Evolutionary conservation across 179 eudicot genomes (phyloP), one percentile per base, ranked within the genome.

Genomic region (Beta macrorhiza): DNA sequence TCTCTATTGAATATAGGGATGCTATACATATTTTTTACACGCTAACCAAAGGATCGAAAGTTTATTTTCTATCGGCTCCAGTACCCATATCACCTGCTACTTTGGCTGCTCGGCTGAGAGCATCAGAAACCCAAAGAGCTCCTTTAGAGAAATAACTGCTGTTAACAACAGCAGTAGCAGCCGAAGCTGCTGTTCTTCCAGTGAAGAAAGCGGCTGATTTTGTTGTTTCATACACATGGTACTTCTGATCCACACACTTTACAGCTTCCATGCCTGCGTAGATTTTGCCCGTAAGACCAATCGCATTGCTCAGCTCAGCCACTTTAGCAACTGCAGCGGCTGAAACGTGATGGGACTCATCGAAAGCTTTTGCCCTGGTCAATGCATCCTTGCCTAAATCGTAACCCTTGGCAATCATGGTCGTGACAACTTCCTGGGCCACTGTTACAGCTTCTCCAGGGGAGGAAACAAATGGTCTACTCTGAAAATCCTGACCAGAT

Each of bases 61-160:
- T 22, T 84, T 42, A 84, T 42, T 52, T 84, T 68, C 64, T 78
- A 69, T 37, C 74, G 64, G 77, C 83, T 57, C 76, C 83, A 20
- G 65, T 83, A 45, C 91, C 97, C 87, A 92, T 75, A 80, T 90
- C 89, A 58, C 90, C 95, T 22, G 97, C 90, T 72, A 85, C 93
- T 84, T 93, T 90, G 13, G 96, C 87, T 13, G 97, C 97, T 75
- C 88, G 85, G 63, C 79, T 88, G 52, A 93, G 89, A 86, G 90
- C 93, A 72, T 88, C 94, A 8, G 96, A 93, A 67, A 90, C 83
- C 97, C 97, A 93, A 79, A 92, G 91, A 69, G 96, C 97, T 67
- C 96, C 97, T 84, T 83, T 86, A 0, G 97, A 89, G 86, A 93
- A 93, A 74, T 92, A 92, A 73, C 90, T 89, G 80, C 95, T 93